phyloP scores from a whole-genome alignment of 164 flowering plant species.

The Sextonia rubra region DNA sequence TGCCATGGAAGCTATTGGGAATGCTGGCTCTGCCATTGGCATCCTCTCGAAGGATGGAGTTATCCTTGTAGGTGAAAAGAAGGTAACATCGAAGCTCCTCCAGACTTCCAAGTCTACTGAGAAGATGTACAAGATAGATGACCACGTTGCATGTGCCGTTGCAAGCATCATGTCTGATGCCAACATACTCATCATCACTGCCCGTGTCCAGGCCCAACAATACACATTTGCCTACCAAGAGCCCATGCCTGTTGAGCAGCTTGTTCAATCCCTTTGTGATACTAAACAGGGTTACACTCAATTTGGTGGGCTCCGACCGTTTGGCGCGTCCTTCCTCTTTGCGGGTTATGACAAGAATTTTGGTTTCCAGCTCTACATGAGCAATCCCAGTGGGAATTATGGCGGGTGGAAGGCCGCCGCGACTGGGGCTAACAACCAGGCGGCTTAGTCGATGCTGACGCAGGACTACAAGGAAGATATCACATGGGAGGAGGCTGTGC shows the following conservation, averaged over 20 bases:
- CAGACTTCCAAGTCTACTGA: conserved; percentile 19
- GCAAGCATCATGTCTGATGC: conserved; percentile 27
- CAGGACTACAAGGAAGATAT: conserved; percentile 22
- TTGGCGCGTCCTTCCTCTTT: conserved; percentile 20
- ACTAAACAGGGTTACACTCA: conserved; percentile 24
- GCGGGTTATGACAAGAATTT: conserved; percentile 20
- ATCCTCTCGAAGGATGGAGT: conserved; percentile 19
- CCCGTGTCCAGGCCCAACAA: conserved; percentile 21
- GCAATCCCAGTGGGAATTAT: conserved; percentile 21
- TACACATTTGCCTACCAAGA: conserved; percentile 15
- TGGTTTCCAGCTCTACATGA: conserved; percentile 21
- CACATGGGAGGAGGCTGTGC: conserved; percentile 19
- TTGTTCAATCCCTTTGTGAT: conserved; percentile 17
- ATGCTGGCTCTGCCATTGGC: conserved; percentile 25
- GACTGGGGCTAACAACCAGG: conserved; percentile 17
- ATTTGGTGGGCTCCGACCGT: conserved; percentile 24
- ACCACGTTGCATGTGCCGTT: conserved; percentile 21
- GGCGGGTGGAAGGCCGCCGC: conserved; percentile 25
- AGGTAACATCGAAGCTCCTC: conserved; percentile 25
- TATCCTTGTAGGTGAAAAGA: conserved; percentile 22
- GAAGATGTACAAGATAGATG: conserved; percentile 23
- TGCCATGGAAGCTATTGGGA: conserved; percentile 26
- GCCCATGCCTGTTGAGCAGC: conserved; percentile 23
- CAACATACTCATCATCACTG: conserved; percentile 18
- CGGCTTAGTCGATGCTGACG: conserved; percentile 23